A percentile compares a stretch with the other conserved stretches of the same genome.
Conservation (phyloP, 2,329 filamentous ascomycete genomes). For the Aspergillus sp. region DNA sequence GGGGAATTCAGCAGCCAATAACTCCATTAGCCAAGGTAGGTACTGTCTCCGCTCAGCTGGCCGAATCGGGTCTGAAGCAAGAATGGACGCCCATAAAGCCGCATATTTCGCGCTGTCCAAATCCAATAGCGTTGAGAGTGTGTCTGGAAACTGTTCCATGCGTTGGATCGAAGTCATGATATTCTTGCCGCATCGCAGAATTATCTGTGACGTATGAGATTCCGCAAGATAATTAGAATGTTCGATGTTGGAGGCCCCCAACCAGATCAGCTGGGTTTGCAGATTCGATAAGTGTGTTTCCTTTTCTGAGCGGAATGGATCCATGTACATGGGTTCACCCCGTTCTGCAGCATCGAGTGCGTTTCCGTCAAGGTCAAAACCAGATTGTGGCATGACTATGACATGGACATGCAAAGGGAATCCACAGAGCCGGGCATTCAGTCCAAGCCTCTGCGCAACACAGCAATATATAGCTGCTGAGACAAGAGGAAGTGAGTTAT, state of each 20-base stretch:
- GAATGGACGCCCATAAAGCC: constrained; percentile 61
- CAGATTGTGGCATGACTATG: constrained; percentile 57
- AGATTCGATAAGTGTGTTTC: constrained; percentile 59
- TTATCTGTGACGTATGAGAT: constrained; percentile 58
- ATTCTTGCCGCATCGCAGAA: constrained; percentile 69
- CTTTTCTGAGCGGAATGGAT: constrained; percentile 64
- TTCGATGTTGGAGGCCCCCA: constrained; percentile 36
- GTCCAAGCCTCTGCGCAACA: constrained; percentile 62
- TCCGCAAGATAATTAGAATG: constrained; percentile 52
- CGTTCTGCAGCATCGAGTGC: constrained; percentile 9
- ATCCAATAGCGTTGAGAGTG: constrained; percentile 38
- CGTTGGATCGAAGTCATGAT: constrained; percentile 65
- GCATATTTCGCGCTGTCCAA: constrained; percentile 60
- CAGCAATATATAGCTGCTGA: constrained; percentile 81
- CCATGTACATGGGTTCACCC: constrained; percentile 64
- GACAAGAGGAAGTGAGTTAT: constrained; percentile 77
- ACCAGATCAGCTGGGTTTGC: constrained; percentile 49
- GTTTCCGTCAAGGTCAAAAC: constrained; percentile 53
- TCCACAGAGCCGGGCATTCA: constrained; percentile 70
- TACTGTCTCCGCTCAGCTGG: constrained; percentile 51
- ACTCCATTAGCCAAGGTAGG: constrained; percentile 56
- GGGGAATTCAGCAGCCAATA: constrained; percentile 57
- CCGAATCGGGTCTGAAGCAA: constrained; percentile 40
- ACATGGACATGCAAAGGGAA: constrained; percentile 81
- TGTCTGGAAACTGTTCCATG: constrained; percentile 28